Percentiles rank a stretch among this genome's conserved stretches.
Evolutionary conservation across 345 rosid genomes (phyloP).

Genomic region (Dimocarpus longan): DNA sequence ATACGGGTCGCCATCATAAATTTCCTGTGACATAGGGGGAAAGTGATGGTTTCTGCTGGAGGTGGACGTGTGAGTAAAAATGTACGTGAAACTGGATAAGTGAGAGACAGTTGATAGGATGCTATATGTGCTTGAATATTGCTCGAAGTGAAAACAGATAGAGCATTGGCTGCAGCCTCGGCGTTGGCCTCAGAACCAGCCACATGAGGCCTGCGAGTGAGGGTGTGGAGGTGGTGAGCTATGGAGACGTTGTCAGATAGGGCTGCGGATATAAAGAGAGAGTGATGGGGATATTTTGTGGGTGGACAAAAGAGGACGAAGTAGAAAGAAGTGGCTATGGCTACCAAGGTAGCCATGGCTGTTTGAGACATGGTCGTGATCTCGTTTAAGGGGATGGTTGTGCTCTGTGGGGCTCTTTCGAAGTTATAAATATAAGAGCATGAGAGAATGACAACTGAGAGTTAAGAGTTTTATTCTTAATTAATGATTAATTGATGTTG

Average conservation of each 20-base stretch:
- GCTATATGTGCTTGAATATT: slow-evolving; percentile 39
- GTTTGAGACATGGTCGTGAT: slow-evolving; percentile 41
- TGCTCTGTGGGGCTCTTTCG: too few relatives aligned
- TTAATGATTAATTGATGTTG: too few relatives aligned
- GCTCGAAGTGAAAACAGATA: slow-evolving; percentile 50
- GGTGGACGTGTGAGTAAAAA: slow-evolving; percentile 39
- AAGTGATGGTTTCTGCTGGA: slow-evolving; percentile 35
- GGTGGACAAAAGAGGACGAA: slow-evolving; percentile 34
- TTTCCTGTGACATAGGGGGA: slow-evolving; percentile 54
- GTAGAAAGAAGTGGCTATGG: slow-evolving; percentile 45
- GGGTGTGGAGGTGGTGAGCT: slow-evolving; percentile 60
- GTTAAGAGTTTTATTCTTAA: too few relatives aligned
- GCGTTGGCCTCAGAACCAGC: slow-evolving; percentile 84
- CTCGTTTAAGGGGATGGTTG: not conserved
- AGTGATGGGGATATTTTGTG: slow-evolving; percentile 55
- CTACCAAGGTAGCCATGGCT: slow-evolving; percentile 34
- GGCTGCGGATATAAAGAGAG: slow-evolving; percentile 55
- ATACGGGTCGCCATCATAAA: slow-evolving; percentile 62
- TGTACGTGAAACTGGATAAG: slow-evolving; percentile 72
- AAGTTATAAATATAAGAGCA: too few relatives aligned
- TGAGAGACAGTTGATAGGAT: slow-evolving; percentile 61
- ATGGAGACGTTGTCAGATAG: slow-evolving; percentile 65
- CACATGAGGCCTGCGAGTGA: slow-evolving; percentile 79
- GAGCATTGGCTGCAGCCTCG: slow-evolving; percentile 65
- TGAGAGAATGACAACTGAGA: too few relatives aligned